phyloP scores from a whole-genome alignment of 345 rosid species.

The Linum tenue region DNA sequence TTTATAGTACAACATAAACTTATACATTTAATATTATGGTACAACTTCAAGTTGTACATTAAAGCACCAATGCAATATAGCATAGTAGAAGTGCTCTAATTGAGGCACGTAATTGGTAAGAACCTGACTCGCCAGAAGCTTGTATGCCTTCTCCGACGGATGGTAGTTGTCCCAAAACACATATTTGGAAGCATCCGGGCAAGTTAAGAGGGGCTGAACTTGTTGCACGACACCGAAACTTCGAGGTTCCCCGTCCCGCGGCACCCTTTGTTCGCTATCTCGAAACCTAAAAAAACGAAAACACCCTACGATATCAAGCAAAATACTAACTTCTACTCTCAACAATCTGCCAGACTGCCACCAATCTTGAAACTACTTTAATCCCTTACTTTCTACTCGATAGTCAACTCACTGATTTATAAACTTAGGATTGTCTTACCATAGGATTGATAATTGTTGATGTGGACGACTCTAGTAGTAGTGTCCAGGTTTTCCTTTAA shows the following conservation, averaged over 20 bases:
- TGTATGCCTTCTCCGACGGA: constrained; percentile 17
- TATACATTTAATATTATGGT: too few species aligned
- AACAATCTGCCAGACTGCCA: too few species aligned
- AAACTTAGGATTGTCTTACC: constrained; percentile 16
- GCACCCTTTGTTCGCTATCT: constrained; percentile 15
- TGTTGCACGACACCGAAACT: constrained; percentile 6
- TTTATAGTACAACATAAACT: too few species aligned
- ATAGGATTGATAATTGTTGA: constrained; percentile 26
- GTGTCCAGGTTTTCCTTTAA: constrained; percentile 19
- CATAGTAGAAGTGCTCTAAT: too few species aligned
- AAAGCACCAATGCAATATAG: too few species aligned
- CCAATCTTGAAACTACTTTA: background rate
- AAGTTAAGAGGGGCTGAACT: background rate
- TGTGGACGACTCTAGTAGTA: constrained; percentile 24
- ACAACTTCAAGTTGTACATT: too few species aligned
- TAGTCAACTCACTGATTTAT: background rate
- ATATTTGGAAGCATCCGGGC: constrained; percentile 14
- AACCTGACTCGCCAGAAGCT: constrained; percentile 1
- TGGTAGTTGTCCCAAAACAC: constrained; percentile 22
- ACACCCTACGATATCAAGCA: background rate
- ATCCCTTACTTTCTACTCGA: background rate
- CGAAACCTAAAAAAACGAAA: constrained; percentile 12
- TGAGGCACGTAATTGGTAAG: background rate
- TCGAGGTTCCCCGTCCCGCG: constrained; percentile 18
- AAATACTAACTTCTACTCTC: too few species aligned